Evolutionary conservation across 1,139 yeast genomes (phyloP), one percentile per base, ranked within the genome.

Genomic region (Hemisphaericaspora xylofermentans): DNA sequence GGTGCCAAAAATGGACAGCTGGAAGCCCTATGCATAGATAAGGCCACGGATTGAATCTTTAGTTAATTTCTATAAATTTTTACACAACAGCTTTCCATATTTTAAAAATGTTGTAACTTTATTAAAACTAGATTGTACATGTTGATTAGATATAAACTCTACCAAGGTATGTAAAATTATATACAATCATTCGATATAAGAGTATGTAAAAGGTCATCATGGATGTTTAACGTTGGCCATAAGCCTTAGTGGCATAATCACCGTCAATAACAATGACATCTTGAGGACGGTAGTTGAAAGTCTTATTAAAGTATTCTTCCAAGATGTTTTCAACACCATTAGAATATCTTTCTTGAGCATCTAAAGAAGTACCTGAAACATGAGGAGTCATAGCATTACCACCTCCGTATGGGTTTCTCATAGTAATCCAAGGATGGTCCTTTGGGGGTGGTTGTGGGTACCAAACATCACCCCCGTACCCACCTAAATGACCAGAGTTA

Each of bases 331-430:
- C 76, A 38, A 82, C 82, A 43, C 95, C 95, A 16, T 63, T 64
- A 21, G 93, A 80, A 54, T 86, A 86, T 56, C 94, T 74, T 32
- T 70, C 69, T 67, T 86, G 94, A 35, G 95, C 93, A 61, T 85
- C 94, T 52, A 86, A 67, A 37, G 88, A 80, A 27, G 93, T 82
- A 46, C 95, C 95, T 42, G 88, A 80, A 48, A 82, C 78, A 58
- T 86, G 95, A 25, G 93, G 91, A 40, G 88, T 83, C 93, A 86
- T 84, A 45, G 93, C 93, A 56, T 86, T 86, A 51, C 93, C 93
- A 32, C 78, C 84, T 43, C 87, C 87, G 51, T 70, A 76, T 51
- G 74, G 67, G 72, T 82, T 82, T 41, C 66, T 59, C 83, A 84
- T 79, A 21, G 69, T 47, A 70, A 89, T 74, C 94, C 94, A 86